Percentiles rank a stretch among this genome's conserved stretches.
Conservation (phyloP, 2,329 filamentous ascomycete genomes). For the Botrytis squamosa region DNA sequence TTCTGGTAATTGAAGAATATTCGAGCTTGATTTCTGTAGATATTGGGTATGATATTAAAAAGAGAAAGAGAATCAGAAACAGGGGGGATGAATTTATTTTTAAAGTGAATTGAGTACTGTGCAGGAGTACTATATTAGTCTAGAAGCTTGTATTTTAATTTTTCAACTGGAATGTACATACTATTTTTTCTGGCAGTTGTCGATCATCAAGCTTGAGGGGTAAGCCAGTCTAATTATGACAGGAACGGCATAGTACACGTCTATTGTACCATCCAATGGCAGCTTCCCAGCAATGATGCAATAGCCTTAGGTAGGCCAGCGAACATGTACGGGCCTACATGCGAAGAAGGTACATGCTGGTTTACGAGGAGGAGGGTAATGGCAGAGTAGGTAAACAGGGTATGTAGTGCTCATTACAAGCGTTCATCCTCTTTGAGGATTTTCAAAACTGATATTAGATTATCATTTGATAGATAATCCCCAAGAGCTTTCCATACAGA, state of each 20-base stretch:
- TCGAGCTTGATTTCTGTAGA: background rate
- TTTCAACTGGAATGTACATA: background rate
- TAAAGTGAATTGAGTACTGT: background rate
- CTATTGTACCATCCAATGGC: background rate
- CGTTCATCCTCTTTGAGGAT: background rate
- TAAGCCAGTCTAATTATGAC: background rate
- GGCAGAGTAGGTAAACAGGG: background rate
- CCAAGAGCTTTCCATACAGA: background rate
- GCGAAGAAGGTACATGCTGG: background rate
- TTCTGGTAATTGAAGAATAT: background rate
- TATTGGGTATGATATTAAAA: background rate
- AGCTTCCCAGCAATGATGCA: background rate
- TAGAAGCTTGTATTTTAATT: background rate
- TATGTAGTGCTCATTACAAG: background rate
- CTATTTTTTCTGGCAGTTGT: no score
- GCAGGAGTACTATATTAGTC: background rate
- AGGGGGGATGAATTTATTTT: background rate
- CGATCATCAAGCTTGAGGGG: background rate
- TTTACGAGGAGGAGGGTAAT: background rate
- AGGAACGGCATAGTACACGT: background rate
- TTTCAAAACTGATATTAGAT: background rate
- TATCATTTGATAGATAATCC: background rate
- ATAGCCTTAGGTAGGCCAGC: background rate
- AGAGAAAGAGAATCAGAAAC: background rate
- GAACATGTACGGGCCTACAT: background rate